Evolutionary conservation across 768 basidiomycete species (phyloP).

Genomic region (Tubosaeta brunneosetosa): DNA sequence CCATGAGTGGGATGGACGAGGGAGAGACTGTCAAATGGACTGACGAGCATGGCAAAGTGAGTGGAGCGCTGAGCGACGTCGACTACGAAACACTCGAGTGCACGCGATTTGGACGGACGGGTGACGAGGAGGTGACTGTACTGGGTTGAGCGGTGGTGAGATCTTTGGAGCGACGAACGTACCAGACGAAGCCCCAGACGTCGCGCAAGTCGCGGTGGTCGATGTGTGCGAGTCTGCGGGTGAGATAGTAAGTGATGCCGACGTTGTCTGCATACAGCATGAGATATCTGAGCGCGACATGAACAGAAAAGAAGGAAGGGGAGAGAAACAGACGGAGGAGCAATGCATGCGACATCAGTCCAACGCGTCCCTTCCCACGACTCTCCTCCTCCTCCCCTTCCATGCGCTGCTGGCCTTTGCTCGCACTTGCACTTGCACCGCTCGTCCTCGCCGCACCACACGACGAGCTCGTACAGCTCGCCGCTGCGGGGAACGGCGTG

Average conservation of each 20-base stretch:
- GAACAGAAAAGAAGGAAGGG: constrained; percentile 88
- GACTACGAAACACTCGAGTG: constrained; percentile 91
- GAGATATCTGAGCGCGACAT: constrained; percentile 89
- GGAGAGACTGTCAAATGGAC: constrained; percentile 35
- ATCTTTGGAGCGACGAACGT: constrained; percentile 16
- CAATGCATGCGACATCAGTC: constrained; percentile 70
- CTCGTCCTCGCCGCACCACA: constrained; percentile 31
- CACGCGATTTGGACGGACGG: constrained; percentile 84
- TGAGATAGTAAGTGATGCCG: constrained; percentile 88
- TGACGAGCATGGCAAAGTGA: constrained; percentile 91
- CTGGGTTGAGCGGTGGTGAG: constrained; percentile 10
- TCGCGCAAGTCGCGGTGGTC: constrained; percentile 70
- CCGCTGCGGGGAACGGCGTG: constrained; percentile 68
- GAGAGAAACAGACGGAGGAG: constrained; percentile 90
- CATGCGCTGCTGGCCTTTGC: constrained; percentile 12
- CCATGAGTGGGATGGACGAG: constrained; percentile 10
- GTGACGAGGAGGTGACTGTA: constrained; percentile 90
- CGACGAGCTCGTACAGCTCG: constrained; percentile 64
- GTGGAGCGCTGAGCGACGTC: constrained; percentile 87
- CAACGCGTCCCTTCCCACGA: constrained; percentile 16
- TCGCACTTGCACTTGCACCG: constrained; percentile 31
- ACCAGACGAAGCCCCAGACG: constrained; percentile 91
- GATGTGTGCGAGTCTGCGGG: constrained; percentile 63
- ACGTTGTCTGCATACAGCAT: constrained; percentile 80
- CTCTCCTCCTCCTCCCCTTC: constrained; percentile 7